A percentile compares a stretch with the other conserved stretches of the same genome.
Conservation (phyloP, 495 filamentous ascomycete genomes). For the Bathelium albidoporum region DNA sequence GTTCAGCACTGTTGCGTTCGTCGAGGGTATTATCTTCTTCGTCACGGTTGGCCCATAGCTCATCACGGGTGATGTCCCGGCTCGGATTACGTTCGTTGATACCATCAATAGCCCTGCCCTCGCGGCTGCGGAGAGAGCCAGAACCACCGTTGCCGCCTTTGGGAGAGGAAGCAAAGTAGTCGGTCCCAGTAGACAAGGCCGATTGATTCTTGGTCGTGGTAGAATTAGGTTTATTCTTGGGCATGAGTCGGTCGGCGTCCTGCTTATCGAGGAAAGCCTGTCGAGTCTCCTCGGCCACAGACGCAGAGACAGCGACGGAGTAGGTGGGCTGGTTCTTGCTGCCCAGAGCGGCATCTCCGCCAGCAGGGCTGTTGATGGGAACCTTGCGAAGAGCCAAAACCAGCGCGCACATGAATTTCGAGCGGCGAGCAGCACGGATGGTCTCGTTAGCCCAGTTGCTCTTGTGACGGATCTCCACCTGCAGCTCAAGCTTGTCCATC, state of each 20-base stretch:
- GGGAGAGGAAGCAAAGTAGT: constrained; percentile 32
- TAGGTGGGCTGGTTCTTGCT: constrained; percentile 61
- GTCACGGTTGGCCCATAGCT: constrained; percentile 15
- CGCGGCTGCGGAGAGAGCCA: constrained; percentile 13
- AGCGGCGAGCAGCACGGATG: constrained; percentile 70
- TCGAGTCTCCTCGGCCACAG: constrained; percentile 47
- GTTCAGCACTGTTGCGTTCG: constrained; percentile 19
- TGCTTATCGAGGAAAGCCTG: constrained; percentile 53
- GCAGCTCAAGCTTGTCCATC: constrained; percentile 78
- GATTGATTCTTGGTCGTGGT: constrained; percentile 13
- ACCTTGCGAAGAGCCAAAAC: constrained; percentile 76
- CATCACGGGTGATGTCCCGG: constrained; percentile 19
- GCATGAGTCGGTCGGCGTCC: constrained; percentile 47
- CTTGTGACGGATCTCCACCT: constrained; percentile 80
- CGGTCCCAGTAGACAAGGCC: constrained; percentile 26
- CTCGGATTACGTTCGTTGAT: constrained; percentile 11
- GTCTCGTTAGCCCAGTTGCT: constrained; percentile 91
- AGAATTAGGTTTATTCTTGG: constrained; percentile 30
- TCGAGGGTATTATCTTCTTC: constrained; percentile 18
- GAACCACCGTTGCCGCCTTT: constrained; percentile 9
- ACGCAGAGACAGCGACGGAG: constrained; percentile 59
- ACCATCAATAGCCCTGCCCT: constrained; percentile 6
- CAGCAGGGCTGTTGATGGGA: constrained; percentile 75
- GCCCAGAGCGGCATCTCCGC: constrained; percentile 55
- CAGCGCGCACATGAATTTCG: constrained; percentile 94